Evolutionary conservation across 2,329 filamentous ascomycete genomes (phyloP).

Genomic region (Fusarium decemcellulare): DNA sequence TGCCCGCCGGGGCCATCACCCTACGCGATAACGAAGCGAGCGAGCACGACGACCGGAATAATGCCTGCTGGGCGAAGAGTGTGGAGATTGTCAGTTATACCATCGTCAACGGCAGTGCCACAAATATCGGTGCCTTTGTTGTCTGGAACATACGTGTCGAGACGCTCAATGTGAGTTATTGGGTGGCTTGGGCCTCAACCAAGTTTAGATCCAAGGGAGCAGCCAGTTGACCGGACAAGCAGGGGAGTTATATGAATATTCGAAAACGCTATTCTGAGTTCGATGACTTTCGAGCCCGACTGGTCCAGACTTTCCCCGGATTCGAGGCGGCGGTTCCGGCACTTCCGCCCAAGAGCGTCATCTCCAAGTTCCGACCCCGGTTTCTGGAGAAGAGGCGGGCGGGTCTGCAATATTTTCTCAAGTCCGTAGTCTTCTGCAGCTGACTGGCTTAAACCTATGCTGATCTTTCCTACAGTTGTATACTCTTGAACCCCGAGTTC

Average conservation of each 20-base stretch:
- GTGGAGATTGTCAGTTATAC: conserved; percentile 72
- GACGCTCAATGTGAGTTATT: conserved; percentile 77
- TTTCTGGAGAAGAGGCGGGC: conserved; percentile 89
- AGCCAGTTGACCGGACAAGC: conserved; percentile 35
- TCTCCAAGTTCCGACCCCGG: conserved; percentile 86
- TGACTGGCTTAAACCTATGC: conserved; percentile 6
- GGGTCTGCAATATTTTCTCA: conserved; percentile 92
- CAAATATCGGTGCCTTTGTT: conserved; percentile 87
- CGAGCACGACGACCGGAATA: conserved; percentile 65
- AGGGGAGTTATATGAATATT: conserved; percentile 74
- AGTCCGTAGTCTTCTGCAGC: conserved; percentile 69
- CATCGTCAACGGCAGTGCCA: conserved; percentile 69
- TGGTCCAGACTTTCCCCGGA: conserved; percentile 86
- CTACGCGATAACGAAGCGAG: conserved; percentile 74
- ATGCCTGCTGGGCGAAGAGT: conserved; percentile 75
- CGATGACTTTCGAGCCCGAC: conserved; percentile 81
- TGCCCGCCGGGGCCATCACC: conserved; percentile 69
- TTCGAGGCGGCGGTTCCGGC: conserved; percentile 89
- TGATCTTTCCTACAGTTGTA: conserved; percentile 72
- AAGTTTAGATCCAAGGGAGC: not conserved
- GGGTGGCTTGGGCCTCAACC: conserved; percentile 42
- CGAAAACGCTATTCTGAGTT: conserved; percentile 93
- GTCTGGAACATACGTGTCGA: conserved; percentile 94
- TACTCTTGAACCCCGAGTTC: conserved; percentile 94
- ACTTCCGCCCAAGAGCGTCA: conserved; percentile 90